phyloP scores from a whole-genome alignment of 176 grass and related monocot genomes.

The Zizania latifolia region DNA sequence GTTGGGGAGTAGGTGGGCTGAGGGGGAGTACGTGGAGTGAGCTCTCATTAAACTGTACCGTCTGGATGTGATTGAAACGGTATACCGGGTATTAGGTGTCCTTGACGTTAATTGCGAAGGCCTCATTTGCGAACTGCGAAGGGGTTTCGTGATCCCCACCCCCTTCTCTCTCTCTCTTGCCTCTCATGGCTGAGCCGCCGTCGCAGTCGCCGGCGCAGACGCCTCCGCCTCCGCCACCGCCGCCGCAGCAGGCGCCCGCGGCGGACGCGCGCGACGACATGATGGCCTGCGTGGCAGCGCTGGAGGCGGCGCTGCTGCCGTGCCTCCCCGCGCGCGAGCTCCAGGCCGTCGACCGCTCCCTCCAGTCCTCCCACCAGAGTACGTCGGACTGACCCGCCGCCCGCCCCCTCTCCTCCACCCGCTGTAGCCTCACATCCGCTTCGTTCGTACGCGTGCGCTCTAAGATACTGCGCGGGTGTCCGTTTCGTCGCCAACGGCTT shows the following conservation, averaged over 20 bases:
- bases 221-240: too few species aligned
- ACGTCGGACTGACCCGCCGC: neutral
- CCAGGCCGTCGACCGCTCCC: slow-evolving; percentile 95
- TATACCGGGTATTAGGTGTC: too few species aligned
- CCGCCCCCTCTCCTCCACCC: neutral
- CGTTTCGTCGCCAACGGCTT: neutral
- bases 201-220: slow-evolving; percentile 16
- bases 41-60: too few species aligned
- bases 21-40: too few species aligned
- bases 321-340: slow-evolving; percentile 90
- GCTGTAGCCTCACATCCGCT: neutral
- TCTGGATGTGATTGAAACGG: too few species aligned
- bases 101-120: too few species aligned
- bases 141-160: slow-evolving; percentile 2
- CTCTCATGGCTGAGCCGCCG: slow-evolving; percentile 35
- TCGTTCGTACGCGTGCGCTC: neutral
- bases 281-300: slow-evolving; percentile 65
- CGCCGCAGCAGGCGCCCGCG: neutral
- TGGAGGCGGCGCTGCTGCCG: slow-evolving; percentile 81
- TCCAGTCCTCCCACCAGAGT: slow-evolving; percentile 96
- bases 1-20: too few species aligned
- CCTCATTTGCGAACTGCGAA: too few species aligned
- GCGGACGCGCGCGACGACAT: slow-evolving; percentile 51
- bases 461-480: too few species aligned
- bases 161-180: neutral